Percentiles rank a stretch among this genome's conserved stretches.
These are phyloP conservation scores for Xylariaceae sp. DNA, from an alignment of 2,329 filamentous ascomycete species.

Conservation along the genomic window DNA sequence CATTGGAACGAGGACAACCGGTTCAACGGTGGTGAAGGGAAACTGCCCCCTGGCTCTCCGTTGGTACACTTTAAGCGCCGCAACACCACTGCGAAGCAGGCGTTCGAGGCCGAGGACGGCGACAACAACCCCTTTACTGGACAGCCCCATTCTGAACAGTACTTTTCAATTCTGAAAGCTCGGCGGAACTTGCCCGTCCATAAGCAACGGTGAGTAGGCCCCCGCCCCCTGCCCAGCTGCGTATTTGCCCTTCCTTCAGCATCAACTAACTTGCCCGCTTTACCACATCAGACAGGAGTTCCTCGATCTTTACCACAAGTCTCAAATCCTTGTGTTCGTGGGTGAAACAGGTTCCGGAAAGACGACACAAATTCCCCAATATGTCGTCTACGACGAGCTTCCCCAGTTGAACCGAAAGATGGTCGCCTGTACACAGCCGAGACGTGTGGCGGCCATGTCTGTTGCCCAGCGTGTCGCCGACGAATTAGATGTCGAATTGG, in stretches of 20 bases:
- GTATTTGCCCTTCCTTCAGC: too few species aligned
- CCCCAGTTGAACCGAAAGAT: slow-evolving; percentile 82
- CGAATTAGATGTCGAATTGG: slow-evolving; percentile 89
- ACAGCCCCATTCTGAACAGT: slow-evolving; percentile 68
- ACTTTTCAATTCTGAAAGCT: slow-evolving; percentile 82
- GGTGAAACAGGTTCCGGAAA: slow-evolving; percentile 99
- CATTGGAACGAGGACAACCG: slow-evolving; percentile 61
- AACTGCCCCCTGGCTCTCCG: slow-evolving; percentile 36
- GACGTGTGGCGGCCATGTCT: slow-evolving; percentile 97
- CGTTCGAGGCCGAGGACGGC: slow-evolving; percentile 68
- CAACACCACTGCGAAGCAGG: slow-evolving; percentile 71
- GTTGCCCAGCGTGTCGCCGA: slow-evolving; percentile 96
- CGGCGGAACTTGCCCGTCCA: slow-evolving; percentile 85
- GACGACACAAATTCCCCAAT: slow-evolving; percentile 98
- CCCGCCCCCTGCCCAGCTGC: too few species aligned
- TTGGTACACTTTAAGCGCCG: slow-evolving; percentile 70
- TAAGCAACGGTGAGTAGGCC: slow-evolving; percentile 64
- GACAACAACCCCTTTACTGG: slow-evolving; percentile 83
- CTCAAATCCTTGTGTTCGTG: slow-evolving; percentile 95
- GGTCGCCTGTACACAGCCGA: slow-evolving; percentile 94
- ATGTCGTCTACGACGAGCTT: slow-evolving; percentile 94
- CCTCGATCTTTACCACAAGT: slow-evolving; percentile 83
- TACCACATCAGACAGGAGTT: slow-evolving; percentile 70
- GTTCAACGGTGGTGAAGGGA: slow-evolving; percentile 32
- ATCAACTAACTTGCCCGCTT: neutral